Base-by-base conservation (phyloP, 1,139 yeast genomes). In the Nematodospora anomalae region DNA sequence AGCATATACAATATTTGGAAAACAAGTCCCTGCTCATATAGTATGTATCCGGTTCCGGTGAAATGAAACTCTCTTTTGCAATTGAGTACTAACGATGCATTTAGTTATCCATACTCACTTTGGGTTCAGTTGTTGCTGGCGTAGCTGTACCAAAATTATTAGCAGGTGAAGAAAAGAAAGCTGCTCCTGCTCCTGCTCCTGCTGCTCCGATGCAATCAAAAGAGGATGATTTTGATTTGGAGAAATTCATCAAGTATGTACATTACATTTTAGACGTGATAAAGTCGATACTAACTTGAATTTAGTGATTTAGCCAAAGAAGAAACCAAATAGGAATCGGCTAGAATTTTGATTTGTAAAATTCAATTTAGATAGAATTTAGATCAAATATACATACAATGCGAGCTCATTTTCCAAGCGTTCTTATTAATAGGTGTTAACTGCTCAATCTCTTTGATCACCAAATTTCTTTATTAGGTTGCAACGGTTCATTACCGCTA, bases 1-100 rank as follows among this genome's bases (percentile, higher is more conserved):
- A 40, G 75, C 79, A 49, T 81, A 81, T 58, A 71, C 73, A 41
- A 76, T 81, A 47, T 67, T 80, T 30, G 88, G 88, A 37, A 79
- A 60, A 58, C 74, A 74, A 51, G 82, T 81, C 44, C 83, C 78
- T 42, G 68, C 88, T 37, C 85, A 80, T 55, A 62, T 74, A 55
- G 83, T 78, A 71, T 35, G 83, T 74, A 35, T 13, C 21, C 10
- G 7, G n/a, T 9, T 13, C 21, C 10, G 7, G n/a, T 9, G 18
- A 13, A 13, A 10, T 16, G 22, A 20, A 23, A 8, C 30, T 10
- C 25, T 6, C n/a, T 23, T 10, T 15, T 25, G 13, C 16, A 21
- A 30, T 14, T 14, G 18, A 7, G 5, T 30, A 32, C 32, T 29
- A 35, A 34, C 33, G 18, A 16, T 25, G 6, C 22, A 9, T 15